These are phyloP conservation scores for Phytopythium chamaehyphon DNA, from an alignment of 352 stramenopile species.

Conservation along the genomic window DNA sequence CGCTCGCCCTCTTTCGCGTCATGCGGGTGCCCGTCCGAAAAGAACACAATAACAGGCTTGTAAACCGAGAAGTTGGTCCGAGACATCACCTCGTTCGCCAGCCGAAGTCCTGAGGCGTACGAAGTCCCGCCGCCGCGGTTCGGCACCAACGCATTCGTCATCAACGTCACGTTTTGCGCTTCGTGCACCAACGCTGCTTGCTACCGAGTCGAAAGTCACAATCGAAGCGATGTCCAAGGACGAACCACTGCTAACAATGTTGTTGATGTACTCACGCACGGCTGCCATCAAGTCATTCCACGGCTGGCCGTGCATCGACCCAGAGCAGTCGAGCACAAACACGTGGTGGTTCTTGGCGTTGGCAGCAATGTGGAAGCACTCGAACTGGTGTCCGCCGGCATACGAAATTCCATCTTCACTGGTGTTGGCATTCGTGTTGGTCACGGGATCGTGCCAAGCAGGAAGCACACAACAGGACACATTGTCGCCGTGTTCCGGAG, in stretches of 20 bases:
- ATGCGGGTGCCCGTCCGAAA: slow-evolving; percentile 63
- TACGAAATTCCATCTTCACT: slow-evolving; percentile 40
- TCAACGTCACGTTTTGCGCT: slow-evolving; percentile 2
- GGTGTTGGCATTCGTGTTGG: slow-evolving; percentile 5
- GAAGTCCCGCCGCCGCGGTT: slow-evolving; percentile 49
- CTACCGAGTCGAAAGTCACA: slow-evolving; percentile 49
- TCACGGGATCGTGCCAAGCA: slow-evolving; percentile 51
- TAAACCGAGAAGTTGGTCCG: slow-evolving; percentile 56
- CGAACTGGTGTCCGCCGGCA: slow-evolving; percentile 65
- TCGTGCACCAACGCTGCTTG: slow-evolving; percentile 3
- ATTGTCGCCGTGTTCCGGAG: slow-evolving; percentile 60
- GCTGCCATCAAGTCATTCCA: slow-evolving; percentile 58
- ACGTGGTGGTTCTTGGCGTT: slow-evolving; percentile 66
- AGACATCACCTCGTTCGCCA: slow-evolving; percentile 69
- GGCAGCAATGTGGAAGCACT: slow-evolving; percentile 53
- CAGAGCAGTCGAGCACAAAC: slow-evolving; percentile 74
- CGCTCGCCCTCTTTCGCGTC: slow-evolving; percentile 41
- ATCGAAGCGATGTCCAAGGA: slow-evolving; percentile 64
- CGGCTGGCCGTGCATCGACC: slow-evolving; percentile 60
- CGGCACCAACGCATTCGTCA: background rate
- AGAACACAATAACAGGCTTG: slow-evolving; percentile 74
- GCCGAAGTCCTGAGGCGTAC: slow-evolving; percentile 42
- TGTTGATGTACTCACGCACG: slow-evolving; percentile 62
- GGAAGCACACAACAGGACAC: slow-evolving; percentile 57
- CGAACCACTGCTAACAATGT: slow-evolving; percentile 42